Percentiles rank a stretch among this genome's conserved stretches.
These are phyloP conservation scores for Cerrena zonata DNA, from an alignment of 1,284 basidiomycete genomes.

Conservation along the genomic window DNA sequence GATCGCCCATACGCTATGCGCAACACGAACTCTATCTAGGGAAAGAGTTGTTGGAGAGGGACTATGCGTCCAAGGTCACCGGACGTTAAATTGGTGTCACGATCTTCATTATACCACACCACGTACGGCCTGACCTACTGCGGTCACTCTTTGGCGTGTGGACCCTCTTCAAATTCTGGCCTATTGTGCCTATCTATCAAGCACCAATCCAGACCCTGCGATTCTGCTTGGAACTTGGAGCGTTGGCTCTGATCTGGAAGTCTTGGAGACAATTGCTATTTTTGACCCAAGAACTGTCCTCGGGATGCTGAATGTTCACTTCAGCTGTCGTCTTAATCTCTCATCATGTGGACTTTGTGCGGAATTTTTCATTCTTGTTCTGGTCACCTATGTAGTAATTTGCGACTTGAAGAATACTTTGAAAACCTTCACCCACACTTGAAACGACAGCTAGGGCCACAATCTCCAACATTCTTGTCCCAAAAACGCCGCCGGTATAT, in stretches of 20 bases:
- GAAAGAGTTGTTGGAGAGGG: no score
- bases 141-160: no score
- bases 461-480: background rate
- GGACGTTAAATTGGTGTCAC: background rate
- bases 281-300: background rate
- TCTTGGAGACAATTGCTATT: background rate
- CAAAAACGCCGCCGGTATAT: background rate
- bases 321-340: background rate
- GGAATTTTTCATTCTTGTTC: background rate
- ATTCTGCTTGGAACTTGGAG: background rate
- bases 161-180: no score
- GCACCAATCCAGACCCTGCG: no score
- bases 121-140: no score
- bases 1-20: no score
- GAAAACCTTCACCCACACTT: background rate
- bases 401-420: background rate
- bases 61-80: no score
- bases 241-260: background rate
- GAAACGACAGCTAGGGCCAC: background rate
- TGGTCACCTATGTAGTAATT: background rate
- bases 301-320: background rate
- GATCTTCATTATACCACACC: no score
- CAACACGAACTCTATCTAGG: no score
- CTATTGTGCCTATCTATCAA: no score
- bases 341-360: background rate